Evolutionary conservation across 495 filamentous ascomycete genomes (phyloP), one percentile per base, ranked within the genome.

Genomic region (Aspergillus heteromorphus): DNA sequence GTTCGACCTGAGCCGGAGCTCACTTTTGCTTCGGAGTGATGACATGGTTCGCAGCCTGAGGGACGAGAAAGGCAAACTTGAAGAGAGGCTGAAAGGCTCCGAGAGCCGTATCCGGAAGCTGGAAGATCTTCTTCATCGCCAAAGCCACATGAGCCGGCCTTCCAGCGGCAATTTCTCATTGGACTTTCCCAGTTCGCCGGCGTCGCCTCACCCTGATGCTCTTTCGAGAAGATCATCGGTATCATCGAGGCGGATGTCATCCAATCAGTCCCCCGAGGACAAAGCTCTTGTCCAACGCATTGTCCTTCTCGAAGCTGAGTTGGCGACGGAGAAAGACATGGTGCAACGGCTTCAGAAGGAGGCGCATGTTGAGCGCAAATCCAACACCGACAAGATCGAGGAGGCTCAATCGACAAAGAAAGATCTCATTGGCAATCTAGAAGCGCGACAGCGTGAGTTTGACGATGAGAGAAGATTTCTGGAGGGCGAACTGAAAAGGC

Each of bases 391-490:
- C 42, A 85, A 84, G 55, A 81, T 90, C 40, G 85, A 92, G 56
- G 90, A 96, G 65, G 88, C 79, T 11, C 86, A 89, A 56, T 92
- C 88, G 2, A 99, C 88, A 0, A 99, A 99, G 69, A 84, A 88
- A 63, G 93, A 99, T 62, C 81, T 99, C 1, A 83, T 99, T 65
- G 87, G 88, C 38, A 99, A 99, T 62, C 85, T 99, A 66, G 91
- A 97, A 61, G 88, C 92, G 29, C 81, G 90, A 29, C 89, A 95
- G 64, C 83, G 83, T 25, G 92, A 97, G 63, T 96, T 96, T 62
- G 78, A 87, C 40, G 83, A 84, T 49, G 91, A 97, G 67, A 83
- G 92, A 20, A 87, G 83, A 60, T 85, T 81, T 9, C 75, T 97
- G 16, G 87, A 96, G 59, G 72, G 79, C 16, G 91, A 97, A 68